Base-by-base conservation (phyloP, 257 asterid genomes). In the Solanum chiquidenum region DNA sequence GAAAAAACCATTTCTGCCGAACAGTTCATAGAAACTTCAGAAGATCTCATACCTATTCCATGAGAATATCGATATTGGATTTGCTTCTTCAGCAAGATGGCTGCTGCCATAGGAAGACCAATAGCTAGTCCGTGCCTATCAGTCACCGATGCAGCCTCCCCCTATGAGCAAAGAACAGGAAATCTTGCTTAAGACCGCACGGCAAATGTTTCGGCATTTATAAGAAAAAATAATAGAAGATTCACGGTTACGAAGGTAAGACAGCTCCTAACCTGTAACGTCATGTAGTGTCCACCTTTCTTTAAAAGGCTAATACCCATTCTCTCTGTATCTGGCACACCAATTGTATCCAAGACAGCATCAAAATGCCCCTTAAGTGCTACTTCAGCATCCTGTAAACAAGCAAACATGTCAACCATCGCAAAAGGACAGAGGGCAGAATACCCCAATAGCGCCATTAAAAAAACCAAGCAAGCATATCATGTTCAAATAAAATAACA, bases 201-300 rank as follows among this genome's bases (percentile, higher is more conserved):
- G 5, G 29, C 2, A 82, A 31, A 49, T 49, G 55, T 12, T 49
- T 49, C 2, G 9, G 64, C 86, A 52, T 82, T 18, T 49, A 82
- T 82, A 82, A 37, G 42, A 33, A 87, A 73, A 23, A 58, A 40
- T 46, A n/a, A 20, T 20, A 31, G 31, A 49, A 49, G 44, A 31
- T 18, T 49, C 69, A 5, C 16, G 21, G 71, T 40, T 49, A 23
- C 25, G 37, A 46, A 55, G 74, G 66, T 20, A 58, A 58, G 35
- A 27, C 7, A 37, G 55, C 55, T 80, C 46, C 58, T 87, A 90
- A 95, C 99, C 99, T 96, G 99, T 93, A 97, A 84, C 35, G 99
- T 97, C 99, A 97, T 96, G 92, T 97, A 97, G 88, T 95, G 95
- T 42, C 99, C 99, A 60, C 99, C 98, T 94, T 93, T 96, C 94